phyloP scores from a whole-genome alignment of 202 grass and related monocot species.

The Musa balbisiana region DNA sequence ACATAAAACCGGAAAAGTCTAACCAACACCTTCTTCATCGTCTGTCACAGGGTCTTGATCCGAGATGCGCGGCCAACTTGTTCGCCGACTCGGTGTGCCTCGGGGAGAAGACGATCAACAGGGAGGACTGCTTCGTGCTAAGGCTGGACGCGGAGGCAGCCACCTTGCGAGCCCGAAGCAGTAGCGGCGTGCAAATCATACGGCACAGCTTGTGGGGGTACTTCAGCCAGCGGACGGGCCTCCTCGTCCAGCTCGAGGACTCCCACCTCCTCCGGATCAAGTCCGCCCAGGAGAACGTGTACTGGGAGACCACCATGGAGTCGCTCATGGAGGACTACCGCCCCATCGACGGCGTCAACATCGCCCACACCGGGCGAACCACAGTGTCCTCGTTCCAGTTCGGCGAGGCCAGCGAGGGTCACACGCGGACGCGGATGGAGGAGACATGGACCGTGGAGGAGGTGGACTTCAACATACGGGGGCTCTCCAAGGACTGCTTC shows the following conservation, averaged over 20 bases:
- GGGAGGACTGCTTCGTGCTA: slow-evolving; percentile 10
- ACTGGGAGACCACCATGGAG: slow-evolving; percentile 5
- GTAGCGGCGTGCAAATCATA: not conserved
- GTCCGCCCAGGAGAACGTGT: not conserved
- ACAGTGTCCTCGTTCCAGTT: not conserved
- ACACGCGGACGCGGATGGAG: not conserved
- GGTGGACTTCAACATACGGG: not conserved
- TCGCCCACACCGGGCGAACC: not conserved
- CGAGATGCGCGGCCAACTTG: not conserved
- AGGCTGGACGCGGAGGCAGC: not conserved
- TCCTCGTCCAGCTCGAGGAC: slow-evolving; percentile 5
- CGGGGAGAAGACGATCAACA: not conserved
- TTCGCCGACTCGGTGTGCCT: slow-evolving; percentile 3
- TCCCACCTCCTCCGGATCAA: slow-evolving; percentile 8
- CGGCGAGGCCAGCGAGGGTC: not conserved
- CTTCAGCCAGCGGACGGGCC: slow-evolving; percentile 3
- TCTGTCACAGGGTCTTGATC: not conserved
- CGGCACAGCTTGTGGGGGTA: not conserved
- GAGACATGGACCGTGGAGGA: slow-evolving; percentile 6
- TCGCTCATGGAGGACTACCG: not conserved
- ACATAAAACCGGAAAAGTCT: too few relatives aligned
- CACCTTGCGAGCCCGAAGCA: not conserved
- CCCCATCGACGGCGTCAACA: slow-evolving; percentile 1
- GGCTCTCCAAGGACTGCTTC: slow-evolving; percentile 5
- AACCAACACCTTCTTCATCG: too few relatives aligned